phyloP scores from a whole-genome alignment of 805 yeast species.

The Metschnikowia anglica region DNA sequence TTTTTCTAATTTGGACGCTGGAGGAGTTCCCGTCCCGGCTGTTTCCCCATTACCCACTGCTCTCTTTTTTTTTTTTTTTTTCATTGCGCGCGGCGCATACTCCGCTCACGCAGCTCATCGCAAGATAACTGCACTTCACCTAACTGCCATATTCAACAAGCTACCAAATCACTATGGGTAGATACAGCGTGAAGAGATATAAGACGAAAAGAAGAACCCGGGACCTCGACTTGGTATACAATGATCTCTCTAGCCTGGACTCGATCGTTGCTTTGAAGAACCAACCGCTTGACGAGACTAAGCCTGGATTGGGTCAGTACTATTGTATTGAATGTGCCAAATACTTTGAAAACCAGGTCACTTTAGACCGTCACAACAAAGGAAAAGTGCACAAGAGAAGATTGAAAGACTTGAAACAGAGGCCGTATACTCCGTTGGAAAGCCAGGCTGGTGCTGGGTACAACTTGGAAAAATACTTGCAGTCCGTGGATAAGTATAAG shows the following conservation, averaged over 20 bases:
- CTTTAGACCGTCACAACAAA: slow-evolving; percentile 69
- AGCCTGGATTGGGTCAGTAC: slow-evolving; percentile 92
- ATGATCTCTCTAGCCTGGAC: slow-evolving; percentile 66
- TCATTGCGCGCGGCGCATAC: slow-evolving; percentile 2
- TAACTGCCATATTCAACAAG: slow-evolving; percentile 7
- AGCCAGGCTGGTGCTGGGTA: slow-evolving; percentile 89
- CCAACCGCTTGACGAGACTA: slow-evolving; percentile 84
- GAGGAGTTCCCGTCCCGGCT: no score
- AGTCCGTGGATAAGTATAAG: slow-evolving; percentile 62
- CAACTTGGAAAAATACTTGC: slow-evolving; percentile 64
- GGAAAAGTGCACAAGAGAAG: slow-evolving; percentile 85
- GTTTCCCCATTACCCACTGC: no score
- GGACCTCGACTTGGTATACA: slow-evolving; percentile 79
- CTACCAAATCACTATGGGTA: slow-evolving; percentile 57
- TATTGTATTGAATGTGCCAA: slow-evolving; percentile 94
- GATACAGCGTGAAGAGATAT: slow-evolving; percentile 81
- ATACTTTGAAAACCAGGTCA: slow-evolving; percentile 76
- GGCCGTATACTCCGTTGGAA: slow-evolving; percentile 85
- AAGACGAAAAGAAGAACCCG: slow-evolving; percentile 86
- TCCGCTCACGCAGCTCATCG: slow-evolving; percentile 4
- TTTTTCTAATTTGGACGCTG: no score
- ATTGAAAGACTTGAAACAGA: slow-evolving; percentile 67
- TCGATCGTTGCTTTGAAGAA: slow-evolving; percentile 65
- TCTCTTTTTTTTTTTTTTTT: slow-evolving; percentile 1
- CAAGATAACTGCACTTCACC: background rate